A percentile compares a stretch with the other conserved stretches of the same genome.
phyloP scores from a whole-genome alignment of 2,329 filamentous ascomycete genomes.

The Annulohypoxylon truncatum region DNA sequence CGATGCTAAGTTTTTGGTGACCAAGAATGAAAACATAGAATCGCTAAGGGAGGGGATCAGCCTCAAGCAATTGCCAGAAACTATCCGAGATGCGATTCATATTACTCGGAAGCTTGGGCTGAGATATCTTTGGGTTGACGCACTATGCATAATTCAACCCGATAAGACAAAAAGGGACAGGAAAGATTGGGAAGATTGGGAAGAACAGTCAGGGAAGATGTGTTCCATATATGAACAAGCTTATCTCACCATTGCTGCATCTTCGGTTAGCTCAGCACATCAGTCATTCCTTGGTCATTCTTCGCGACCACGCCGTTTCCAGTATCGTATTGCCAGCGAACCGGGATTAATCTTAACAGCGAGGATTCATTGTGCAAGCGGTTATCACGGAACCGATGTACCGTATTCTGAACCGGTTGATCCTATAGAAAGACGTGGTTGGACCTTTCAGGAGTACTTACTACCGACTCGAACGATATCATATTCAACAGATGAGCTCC shows the following conservation, averaged over 20 bases:
- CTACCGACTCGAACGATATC: conserved; percentile 12
- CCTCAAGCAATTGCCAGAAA: neutral
- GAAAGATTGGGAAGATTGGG: too few species aligned
- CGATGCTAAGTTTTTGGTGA: neutral
- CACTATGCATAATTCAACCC: conserved; percentile 5
- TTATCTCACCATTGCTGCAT: conserved; percentile 41
- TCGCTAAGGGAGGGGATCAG: conserved; percentile 3
- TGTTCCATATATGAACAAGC: too few species aligned
- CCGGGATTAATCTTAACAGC: neutral
- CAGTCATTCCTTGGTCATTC: conserved; percentile 1
- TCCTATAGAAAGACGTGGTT: conserved; percentile 7
- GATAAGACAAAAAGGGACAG: too few species aligned
- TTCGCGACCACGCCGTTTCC: neutral
- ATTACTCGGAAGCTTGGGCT: conserved; percentile 18
- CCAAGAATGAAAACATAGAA: neutral
- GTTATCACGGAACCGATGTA: neutral
- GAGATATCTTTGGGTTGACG: too few species aligned
- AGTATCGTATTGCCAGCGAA: neutral
- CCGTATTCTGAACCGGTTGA: neutral
- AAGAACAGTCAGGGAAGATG: neutral
- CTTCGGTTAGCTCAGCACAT: conserved; percentile 8
- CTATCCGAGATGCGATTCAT: conserved; percentile 36
- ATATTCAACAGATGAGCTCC: conserved; percentile 21
- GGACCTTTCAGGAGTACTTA: conserved; percentile 20
- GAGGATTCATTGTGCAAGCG: conserved; percentile 1